Evolutionary conservation across 1,284 basidiomycete genomes (phyloP).

Genomic region (Ustilago lituana): DNA sequence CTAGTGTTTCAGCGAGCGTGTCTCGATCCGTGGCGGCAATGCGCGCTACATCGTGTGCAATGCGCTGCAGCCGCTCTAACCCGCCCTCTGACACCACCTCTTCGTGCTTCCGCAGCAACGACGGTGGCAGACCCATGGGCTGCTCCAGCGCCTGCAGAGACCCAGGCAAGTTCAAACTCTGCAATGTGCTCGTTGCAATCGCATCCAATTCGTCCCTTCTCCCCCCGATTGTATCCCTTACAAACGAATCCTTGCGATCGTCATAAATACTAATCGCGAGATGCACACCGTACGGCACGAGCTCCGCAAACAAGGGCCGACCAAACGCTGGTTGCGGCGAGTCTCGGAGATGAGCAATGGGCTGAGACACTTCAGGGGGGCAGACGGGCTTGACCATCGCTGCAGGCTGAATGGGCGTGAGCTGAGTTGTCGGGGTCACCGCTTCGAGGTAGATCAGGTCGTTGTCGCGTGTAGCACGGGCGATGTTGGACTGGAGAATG

Average conservation of each 20-base stretch:
- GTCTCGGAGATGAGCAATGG: constrained; percentile 57
- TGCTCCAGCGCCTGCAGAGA: constrained; percentile 87
- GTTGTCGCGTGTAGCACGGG: constrained; percentile 84
- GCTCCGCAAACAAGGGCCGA: constrained; percentile 76
- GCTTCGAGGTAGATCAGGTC: constrained; percentile 94
- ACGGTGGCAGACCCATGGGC: constrained; percentile 86
- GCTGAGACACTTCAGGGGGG: constrained; percentile 72
- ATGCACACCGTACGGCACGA: constrained; percentile 88
- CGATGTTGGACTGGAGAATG: constrained; percentile 71
- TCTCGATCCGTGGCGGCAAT: constrained; percentile 75
- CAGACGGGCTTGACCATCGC: constrained; percentile 77
- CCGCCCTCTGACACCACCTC: constrained; percentile 84
- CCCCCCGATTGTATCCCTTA: constrained; percentile 77
- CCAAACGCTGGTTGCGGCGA: constrained; percentile 57
- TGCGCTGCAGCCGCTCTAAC: constrained; percentile 76
- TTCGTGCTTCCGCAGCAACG: constrained; percentile 84
- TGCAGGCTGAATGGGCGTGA: constrained; percentile 76
- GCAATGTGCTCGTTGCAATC: constrained; percentile 73
- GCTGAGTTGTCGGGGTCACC: constrained; percentile 78
- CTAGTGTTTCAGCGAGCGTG: constrained; percentile 81
- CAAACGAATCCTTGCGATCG: constrained; percentile 79
- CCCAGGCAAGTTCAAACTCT: constrained; percentile 81
- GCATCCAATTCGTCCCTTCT: constrained; percentile 77
- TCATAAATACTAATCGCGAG: constrained; percentile 90
- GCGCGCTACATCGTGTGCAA: constrained; percentile 78